phyloP scores from a whole-genome alignment of 139 green algal species.

The Nannochloris sp. region DNA sequence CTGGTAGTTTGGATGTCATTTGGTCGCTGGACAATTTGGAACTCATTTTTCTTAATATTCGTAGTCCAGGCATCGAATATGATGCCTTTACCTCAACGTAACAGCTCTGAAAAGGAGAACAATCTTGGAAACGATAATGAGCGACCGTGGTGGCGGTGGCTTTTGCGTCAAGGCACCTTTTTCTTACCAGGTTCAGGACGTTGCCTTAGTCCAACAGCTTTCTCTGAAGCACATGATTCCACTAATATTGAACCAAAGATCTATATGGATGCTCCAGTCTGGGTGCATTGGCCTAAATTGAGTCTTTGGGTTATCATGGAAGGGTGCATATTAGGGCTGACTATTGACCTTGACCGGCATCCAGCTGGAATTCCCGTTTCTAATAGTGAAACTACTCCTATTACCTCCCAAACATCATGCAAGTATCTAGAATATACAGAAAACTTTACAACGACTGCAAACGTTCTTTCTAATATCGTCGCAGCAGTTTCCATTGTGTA shows the following conservation, averaged over 20 bases:
- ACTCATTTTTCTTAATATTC: conserved; percentile 26
- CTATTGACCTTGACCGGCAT: not conserved
- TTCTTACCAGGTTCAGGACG: not conserved
- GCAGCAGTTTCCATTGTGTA: not conserved
- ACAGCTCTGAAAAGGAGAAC: too few species aligned
- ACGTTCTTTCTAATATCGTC: not conserved
- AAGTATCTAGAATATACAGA: not conserved
- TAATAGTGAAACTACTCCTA: too few species aligned
- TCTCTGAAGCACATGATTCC: not conserved
- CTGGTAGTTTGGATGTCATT: conserved; percentile 9
- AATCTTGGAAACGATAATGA: too few species aligned
- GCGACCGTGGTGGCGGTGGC: not conserved
- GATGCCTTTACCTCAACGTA: not conserved
- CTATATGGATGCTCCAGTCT: conserved; percentile 13
- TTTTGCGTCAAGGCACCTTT: not conserved
- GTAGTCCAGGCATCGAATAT: conserved; percentile 8
- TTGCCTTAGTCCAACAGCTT: not conserved
- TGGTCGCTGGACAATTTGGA: conserved; percentile 22
- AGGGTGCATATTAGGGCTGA: conserved; percentile 8
- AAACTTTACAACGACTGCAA: not conserved
- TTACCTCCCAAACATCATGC: not conserved
- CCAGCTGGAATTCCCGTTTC: not conserved
- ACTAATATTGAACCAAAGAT: conserved; percentile 1
- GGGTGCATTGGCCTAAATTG: conserved; percentile 16
- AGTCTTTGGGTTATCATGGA: conserved; percentile 3